Conservation (phyloP, 2,329 filamentous ascomycete species). For the Colletotrichum abscissum region DNA sequence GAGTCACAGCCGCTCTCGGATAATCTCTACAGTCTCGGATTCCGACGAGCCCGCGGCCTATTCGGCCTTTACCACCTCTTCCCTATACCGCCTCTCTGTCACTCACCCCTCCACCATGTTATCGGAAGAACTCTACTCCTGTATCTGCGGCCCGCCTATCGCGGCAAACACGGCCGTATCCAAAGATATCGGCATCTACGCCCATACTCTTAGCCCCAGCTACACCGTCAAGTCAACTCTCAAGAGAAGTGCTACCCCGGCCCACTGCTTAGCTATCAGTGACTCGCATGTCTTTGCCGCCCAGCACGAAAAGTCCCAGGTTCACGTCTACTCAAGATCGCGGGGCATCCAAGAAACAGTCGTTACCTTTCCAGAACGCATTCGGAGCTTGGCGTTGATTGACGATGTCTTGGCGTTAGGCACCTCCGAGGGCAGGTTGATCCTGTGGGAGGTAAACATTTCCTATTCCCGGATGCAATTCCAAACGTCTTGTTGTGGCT, state of each 20-base stretch:
- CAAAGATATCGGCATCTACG: slow-evolving; percentile 88
- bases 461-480: slow-evolving; percentile 24
- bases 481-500: slow-evolving; percentile 31
- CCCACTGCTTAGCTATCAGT: slow-evolving; percentile 83
- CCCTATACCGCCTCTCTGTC: background rate
- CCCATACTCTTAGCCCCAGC: slow-evolving; percentile 83
- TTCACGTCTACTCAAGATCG: slow-evolving; percentile 89
- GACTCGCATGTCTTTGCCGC: slow-evolving; percentile 89
- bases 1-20: slow-evolving; percentile 20
- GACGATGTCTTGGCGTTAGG: slow-evolving; percentile 82
- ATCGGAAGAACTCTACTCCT: slow-evolving; percentile 69
- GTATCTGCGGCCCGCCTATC: slow-evolving; percentile 67
- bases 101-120: slow-evolving; percentile 56
- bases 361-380: slow-evolving; percentile 87
- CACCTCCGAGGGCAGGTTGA: slow-evolving; percentile 85
- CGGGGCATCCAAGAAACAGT: slow-evolving; percentile 90
- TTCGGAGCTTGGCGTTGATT: slow-evolving; percentile 80
- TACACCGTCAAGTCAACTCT: slow-evolving; percentile 80
- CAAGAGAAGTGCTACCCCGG: slow-evolving; percentile 90
- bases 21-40: background rate
- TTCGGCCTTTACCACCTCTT: slow-evolving; percentile 6
- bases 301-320: slow-evolving; percentile 89
- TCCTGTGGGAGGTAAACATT: slow-evolving; percentile 86
- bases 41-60: slow-evolving; percentile 6
- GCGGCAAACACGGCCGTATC: slow-evolving; percentile 71